Evolutionary conservation across 345 rosid species (phyloP).

Genomic region (Linum lewisii): DNA sequence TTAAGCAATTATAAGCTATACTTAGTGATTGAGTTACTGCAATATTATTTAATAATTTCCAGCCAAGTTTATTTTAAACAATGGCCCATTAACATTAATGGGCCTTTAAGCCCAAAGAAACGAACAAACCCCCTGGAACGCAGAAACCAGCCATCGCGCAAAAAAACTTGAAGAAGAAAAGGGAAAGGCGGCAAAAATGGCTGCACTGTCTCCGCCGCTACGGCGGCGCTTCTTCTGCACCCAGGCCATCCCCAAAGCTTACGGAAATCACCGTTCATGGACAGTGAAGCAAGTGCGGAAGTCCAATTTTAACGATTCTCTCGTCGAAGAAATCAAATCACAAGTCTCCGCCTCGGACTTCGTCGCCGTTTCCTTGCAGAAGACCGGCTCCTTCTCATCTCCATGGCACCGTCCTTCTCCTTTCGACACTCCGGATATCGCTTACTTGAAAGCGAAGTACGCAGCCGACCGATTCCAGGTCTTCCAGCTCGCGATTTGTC

Average conservation of each 20-base stretch:
- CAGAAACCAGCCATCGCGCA: too few species aligned
- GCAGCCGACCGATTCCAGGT: conserved; percentile 71
- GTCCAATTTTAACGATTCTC: conserved; percentile 44
- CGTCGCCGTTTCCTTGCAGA: conserved; percentile 57
- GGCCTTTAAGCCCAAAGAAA: too few species aligned
- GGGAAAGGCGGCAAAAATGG: too few species aligned
- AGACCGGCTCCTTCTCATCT: conserved; percentile 63
- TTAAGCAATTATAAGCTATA: too few species aligned
- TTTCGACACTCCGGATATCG: conserved; percentile 52
- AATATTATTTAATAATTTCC: too few species aligned
- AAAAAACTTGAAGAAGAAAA: too few species aligned
- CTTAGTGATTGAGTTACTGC: too few species aligned
- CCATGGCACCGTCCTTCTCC: conserved; percentile 78
- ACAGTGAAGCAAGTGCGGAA: conserved; percentile 54
- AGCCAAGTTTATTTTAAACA: too few species aligned
- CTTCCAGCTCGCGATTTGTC: conserved; percentile 73
- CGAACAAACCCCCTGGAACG: too few species aligned
- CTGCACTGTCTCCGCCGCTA: conserved; percentile 6
- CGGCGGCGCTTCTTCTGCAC: conserved; percentile 39
- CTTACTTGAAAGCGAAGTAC: conserved; percentile 59
- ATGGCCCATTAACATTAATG: too few species aligned
- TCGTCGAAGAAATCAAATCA: conserved; percentile 42
- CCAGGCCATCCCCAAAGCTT: conserved; percentile 10
- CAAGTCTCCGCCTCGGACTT: conserved; percentile 52
- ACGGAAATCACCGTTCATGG: conserved; percentile 29